phyloP scores from a whole-genome alignment of 768 basidiomycete species.

The Tubosaeta sp. region DNA sequence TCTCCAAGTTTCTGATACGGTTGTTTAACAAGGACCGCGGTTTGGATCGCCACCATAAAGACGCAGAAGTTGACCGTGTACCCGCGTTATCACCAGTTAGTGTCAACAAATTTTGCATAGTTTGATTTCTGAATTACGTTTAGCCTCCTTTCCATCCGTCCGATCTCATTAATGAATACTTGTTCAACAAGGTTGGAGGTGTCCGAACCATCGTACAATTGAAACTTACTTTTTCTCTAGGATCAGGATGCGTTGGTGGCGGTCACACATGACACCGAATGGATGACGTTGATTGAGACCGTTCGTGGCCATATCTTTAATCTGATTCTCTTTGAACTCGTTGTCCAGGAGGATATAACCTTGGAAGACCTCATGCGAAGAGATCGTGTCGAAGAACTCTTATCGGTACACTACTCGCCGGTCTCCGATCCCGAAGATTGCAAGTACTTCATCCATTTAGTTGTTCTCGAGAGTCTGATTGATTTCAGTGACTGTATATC shows the following conservation, averaged over 20 bases:
- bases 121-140: too few species aligned
- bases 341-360: not conserved
- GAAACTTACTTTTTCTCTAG: not conserved
- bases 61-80: too few species aligned
- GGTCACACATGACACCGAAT: constrained; percentile 7
- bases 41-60: too few species aligned
- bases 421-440: too few species aligned
- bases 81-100: too few species aligned
- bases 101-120: too few species aligned
- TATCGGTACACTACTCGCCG: not conserved
- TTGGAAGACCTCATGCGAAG: not conserved
- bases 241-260: not conserved
- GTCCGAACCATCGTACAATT: not conserved
- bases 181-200: constrained; percentile 3
- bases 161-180: constrained; percentile 2
- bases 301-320: not conserved
- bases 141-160: constrained; percentile 1
- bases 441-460: too few species aligned
- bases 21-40: too few species aligned
- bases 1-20: too few species aligned
- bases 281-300: constrained; percentile 1
- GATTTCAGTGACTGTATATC: too few species aligned
- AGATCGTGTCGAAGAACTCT: not conserved
- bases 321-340: not conserved
- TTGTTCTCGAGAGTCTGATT: too few species aligned